Evolutionary conservation across 2,329 filamentous ascomycete species (phyloP), one percentile per base, ranked within the genome.

Genomic region (Botrytis paeoniae): DNA sequence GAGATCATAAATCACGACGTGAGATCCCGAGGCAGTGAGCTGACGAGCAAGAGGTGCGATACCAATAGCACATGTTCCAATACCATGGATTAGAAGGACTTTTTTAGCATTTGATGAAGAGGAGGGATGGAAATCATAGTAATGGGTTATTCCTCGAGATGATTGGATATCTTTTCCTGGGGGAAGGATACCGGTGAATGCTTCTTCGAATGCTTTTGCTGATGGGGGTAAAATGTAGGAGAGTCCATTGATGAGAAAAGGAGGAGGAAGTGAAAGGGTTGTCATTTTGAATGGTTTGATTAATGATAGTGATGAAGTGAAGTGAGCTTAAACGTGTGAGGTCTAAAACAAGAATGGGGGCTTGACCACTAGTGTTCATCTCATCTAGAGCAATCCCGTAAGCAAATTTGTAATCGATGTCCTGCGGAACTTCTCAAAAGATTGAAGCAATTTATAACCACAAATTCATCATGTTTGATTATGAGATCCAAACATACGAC

Each of bases 1-100:
- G 18, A 85, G 82, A 72, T 88, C 86, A 22, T 86, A 29, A 1
- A 86, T 78, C 0, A 85, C 83, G 45, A 84, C 80, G 18, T 84
- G 39, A 0, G 85, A 82, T 63, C 82, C 83, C 0, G 75, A 75
- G 0, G 78, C 51, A 1, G 81, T 79, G 1, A 88, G 79, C 0
- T 77, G 75, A 9, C 75, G 78, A 0, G 82, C 81, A 2, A 88
- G 80, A 0, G 85, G 85, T 0, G 82, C 78, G 70, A 88, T 77
- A 35, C 86, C 85, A 5, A 70, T 77, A 2, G 86, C 84, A 10
- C 85, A 83, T 0, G 86, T 88, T 70, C 86, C 83, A 0, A 87
- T 82, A 37, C 86, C 86, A 73, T 88, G 86, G 0, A 88, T 76
- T 45, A 88, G 78, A 0, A 88, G 79, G 0, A 86, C 81, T 8